Evolutionary conservation across 768 basidiomycete species (phyloP).

Genomic region (Pilatotrama ljubarskyi): DNA sequence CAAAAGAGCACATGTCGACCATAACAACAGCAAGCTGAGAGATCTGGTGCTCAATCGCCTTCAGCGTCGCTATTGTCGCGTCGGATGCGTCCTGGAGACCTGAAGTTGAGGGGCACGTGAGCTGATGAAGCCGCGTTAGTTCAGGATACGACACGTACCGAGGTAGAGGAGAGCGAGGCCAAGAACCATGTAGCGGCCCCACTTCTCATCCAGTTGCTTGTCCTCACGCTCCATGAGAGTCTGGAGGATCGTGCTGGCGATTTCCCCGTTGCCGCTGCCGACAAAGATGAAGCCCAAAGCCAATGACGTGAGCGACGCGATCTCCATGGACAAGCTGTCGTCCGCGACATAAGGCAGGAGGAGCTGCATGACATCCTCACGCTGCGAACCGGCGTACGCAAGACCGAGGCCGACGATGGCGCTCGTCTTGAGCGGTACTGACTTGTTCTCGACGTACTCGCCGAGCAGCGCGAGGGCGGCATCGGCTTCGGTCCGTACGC

Average conservation of each 20-base stretch:
- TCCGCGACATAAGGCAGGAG: constrained; percentile 85
- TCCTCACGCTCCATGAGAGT: constrained; percentile 85
- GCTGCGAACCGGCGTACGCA: constrained; percentile 92
- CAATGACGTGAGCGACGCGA: constrained; percentile 81
- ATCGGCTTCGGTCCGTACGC: constrained; percentile 90
- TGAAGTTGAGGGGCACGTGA: constrained; percentile 31
- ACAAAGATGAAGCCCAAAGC: constrained; percentile 95
- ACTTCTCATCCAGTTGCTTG: constrained; percentile 84
- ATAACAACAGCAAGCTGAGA: constrained; percentile 89
- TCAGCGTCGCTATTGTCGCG: constrained; percentile 89
- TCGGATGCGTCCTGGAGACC: constrained; percentile 93
- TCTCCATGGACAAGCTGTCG: constrained; percentile 83
- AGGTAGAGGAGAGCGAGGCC: constrained; percentile 90
- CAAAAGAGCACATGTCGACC: constrained; percentile 92
- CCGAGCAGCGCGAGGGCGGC: constrained; percentile 87
- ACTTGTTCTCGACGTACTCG: constrained; percentile 88
- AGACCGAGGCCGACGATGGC: constrained; percentile 93
- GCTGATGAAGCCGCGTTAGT: no score
- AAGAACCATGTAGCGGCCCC: constrained; percentile 88
- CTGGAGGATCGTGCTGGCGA: constrained; percentile 86
- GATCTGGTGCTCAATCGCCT: constrained; percentile 90
- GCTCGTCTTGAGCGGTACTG: constrained; percentile 77
- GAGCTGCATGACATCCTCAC: constrained; percentile 76
- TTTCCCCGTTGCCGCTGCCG: constrained; percentile 92
- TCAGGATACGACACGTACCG: constrained; percentile 49